Evolutionary conservation across 2,329 filamentous ascomycete species (phyloP), one percentile per base, ranked within the genome.

Genomic region (Coniochaeta sp.): DNA sequence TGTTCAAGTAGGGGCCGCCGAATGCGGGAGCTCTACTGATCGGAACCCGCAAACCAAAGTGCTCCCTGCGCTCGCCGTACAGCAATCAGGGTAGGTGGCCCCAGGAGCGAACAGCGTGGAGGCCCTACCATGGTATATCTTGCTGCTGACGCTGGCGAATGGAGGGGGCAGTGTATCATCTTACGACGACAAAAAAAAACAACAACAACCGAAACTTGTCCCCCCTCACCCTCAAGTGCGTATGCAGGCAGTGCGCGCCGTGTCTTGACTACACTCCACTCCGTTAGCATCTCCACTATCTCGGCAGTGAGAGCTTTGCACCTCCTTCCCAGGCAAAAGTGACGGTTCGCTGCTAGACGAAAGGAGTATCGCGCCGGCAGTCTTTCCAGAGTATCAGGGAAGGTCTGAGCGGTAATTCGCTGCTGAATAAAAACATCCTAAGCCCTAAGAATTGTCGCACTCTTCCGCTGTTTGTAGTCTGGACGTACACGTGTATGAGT

Each of bases 1-100:
- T 76, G 74, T 59, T 73, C 73, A 17, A 67, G 67, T 38, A 68
- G 73, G 19, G 71, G 72, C 16, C 71, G 72, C 57, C 62, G 60
- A 22, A 59, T 62, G 38, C 62, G 64, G 22, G 64, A 65, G 57
- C 61, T 67, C 14, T 66, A 66, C 59, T 67, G 61, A 65, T 22
- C 11, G 12, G 43, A 24, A 4, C 43, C 9, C 5, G 2, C 5
- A 47, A 7, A n/a, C 38, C 38, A n/a, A n/a, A 2, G 38, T 40
- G 4, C 17, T 19, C 17, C 28, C 28, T 31, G 5, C 28, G 5
- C 28, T 31, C 28, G 28, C 5, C 9, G 28, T 31, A 31, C 28
- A 31, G 28, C 28, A 31, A 31, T 31, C 9, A 9, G 28, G 9
- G 28, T 31, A 9, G 28, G 28, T 31, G 28, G 28, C 28, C 28